These are phyloP conservation scores for Catenaria anguillulae DNA, from an alignment of 371 early-diverging fungal genomes.

Conservation along the genomic window DNA sequence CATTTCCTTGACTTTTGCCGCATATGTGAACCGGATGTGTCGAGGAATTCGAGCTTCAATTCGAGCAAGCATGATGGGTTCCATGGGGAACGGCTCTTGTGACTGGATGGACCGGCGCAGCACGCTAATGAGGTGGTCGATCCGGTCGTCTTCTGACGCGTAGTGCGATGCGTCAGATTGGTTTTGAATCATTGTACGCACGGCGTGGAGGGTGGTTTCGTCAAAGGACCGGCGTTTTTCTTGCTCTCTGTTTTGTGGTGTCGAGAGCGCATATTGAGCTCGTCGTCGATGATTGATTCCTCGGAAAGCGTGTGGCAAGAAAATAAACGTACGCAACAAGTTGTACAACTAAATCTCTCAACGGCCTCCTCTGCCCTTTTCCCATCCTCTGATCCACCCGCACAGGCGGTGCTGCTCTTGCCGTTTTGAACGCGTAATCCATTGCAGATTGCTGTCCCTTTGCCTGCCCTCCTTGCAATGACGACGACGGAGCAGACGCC, in stretches of 20 bases:
- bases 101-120: not conserved
- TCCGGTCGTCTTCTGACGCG: not conserved
- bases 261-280: too few relatives aligned
- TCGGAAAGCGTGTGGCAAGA: not conserved
- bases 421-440: conserved; percentile 4
- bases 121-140: not conserved
- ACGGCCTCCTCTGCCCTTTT: not conserved
- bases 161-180: not conserved
- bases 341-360: not conserved
- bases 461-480: too few relatives aligned
- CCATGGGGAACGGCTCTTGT: not conserved
- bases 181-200: not conserved
- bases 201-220: not conserved
- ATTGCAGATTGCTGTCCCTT: not conserved
- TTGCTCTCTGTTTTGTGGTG: too few relatives aligned
- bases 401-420: not conserved
- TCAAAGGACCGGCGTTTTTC: not conserved
- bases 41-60: not conserved
- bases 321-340: not conserved
- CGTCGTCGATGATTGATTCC: not conserved
- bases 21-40: not conserved
- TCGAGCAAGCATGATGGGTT: not conserved
- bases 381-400: not conserved
- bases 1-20: not conserved
- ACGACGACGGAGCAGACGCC: not conserved